Percentiles rank a stretch among this genome's conserved stretches.
Conservation (phyloP, 2,329 filamentous ascomycete species). For the Basipetospora chlamydospora region DNA sequence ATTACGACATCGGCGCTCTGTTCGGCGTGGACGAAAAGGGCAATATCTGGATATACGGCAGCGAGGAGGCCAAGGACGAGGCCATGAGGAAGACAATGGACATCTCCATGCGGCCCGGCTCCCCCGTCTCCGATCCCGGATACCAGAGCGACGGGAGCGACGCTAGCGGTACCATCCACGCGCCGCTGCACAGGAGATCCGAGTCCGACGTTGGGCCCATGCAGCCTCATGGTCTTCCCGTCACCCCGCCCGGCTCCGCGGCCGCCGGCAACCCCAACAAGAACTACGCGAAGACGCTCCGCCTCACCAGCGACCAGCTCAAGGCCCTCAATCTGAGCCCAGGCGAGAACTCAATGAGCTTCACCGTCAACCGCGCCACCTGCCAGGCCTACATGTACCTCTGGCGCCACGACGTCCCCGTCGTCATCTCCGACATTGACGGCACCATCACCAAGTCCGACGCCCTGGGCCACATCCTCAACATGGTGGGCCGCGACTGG, state of each 20-base stretch:
- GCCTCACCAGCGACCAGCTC: conserved; percentile 87
- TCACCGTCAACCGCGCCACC: conserved; percentile 88
- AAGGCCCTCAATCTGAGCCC: conserved; percentile 69
- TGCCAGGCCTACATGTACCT: conserved; percentile 88
- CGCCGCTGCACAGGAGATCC: conserved; percentile 41
- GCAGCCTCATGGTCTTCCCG: conserved; percentile 25
- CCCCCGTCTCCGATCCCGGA: conserved; percentile 67
- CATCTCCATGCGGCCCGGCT: conserved; percentile 28
- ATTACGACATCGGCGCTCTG: conserved; percentile 89
- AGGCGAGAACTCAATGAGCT: conserved; percentile 88
- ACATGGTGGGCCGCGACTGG: conserved; percentile 96
- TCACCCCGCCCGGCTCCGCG: conserved; percentile 51
- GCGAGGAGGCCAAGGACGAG: conserved; percentile 85
- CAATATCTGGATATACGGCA: conserved; percentile 99
- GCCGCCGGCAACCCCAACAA: conserved; percentile 55
- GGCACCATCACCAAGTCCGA: conserved; percentile 98
- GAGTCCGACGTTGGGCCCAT: conserved; percentile 50
- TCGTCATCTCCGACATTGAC: conserved; percentile 97
- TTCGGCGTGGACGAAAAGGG: conserved; percentile 92
- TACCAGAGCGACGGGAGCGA: conserved; percentile 85
- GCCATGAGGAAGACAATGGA: conserved; percentile 55
- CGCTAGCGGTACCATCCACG: conserved; percentile 30
- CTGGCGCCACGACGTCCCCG: conserved; percentile 81
- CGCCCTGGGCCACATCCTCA: conserved; percentile 83
- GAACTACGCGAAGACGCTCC: conserved; percentile 92